These are phyloP conservation scores for Kalanchoe fedtschenkoi DNA, from an alignment of 164 flowering plant species.

Conservation along the genomic window DNA sequence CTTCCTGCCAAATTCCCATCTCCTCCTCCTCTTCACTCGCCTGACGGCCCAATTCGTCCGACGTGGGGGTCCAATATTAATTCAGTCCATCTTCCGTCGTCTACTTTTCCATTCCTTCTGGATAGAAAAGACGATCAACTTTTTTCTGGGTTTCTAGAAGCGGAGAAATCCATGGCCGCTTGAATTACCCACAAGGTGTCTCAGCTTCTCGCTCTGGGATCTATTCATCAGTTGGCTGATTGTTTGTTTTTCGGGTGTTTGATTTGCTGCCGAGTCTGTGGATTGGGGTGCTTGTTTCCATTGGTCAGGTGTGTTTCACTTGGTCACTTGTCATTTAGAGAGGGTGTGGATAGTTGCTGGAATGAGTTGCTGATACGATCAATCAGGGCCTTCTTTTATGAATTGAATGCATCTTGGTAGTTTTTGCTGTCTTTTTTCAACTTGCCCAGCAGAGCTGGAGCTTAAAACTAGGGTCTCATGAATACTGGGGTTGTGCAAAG, in stretches of 20 bases:
- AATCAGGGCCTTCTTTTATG: neutral
- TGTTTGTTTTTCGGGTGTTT: neutral
- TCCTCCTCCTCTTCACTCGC: too few species aligned
- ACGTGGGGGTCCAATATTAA: too few species aligned
- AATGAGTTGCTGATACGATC: too few species aligned
- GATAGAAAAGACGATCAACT: neutral
- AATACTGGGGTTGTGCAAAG: neutral
- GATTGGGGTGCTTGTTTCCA: neutral
- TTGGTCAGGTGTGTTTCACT: neutral
- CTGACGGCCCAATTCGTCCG: neutral
- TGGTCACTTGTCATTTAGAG: neutral
- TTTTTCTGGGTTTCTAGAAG: neutral
- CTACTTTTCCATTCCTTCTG: neutral
- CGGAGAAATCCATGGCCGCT: slow-evolving; percentile 12
- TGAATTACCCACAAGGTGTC: slow-evolving; percentile 3
- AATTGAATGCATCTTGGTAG: neutral
- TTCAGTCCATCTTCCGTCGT: neutral
- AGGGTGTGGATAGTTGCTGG: too few species aligned
- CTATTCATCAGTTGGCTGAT: neutral
- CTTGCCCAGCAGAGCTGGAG: neutral
- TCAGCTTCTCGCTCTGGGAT: too few species aligned
- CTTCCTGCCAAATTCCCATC: too few species aligned
- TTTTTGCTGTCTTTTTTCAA: too few species aligned
- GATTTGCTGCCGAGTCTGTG: too few species aligned
- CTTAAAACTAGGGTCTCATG: neutral